Percentiles rank a stretch among this genome's conserved stretches.
These are phyloP conservation scores for Berberis vulgaris DNA, from an alignment of 164 flowering plant species.

Conservation along the genomic window DNA sequence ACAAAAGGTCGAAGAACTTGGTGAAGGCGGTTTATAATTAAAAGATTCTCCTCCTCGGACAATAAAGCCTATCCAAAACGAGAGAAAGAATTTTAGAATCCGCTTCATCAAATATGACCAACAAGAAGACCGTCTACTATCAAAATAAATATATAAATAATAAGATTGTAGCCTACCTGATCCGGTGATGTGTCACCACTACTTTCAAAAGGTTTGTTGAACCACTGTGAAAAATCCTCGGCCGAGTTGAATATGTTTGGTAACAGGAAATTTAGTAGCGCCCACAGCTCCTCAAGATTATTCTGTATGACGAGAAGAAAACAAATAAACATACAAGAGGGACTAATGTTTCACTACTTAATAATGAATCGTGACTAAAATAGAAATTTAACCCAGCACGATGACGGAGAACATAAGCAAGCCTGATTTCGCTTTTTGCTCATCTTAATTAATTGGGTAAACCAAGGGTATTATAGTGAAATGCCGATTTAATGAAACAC, in stretches of 20 bases:
- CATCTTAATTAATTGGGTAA: no score
- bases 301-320: conserved; percentile 37
- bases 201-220: conserved; percentile 97
- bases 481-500: no score
- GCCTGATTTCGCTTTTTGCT: no score
- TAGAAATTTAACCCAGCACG: no score
- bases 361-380: no score
- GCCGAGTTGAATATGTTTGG: conserved; percentile 97
- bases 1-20: conserved; percentile 99
- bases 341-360: background rate
- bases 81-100: background rate
- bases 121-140: background rate
- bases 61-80: conserved; percentile 56
- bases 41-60: conserved; percentile 95
- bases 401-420: no score
- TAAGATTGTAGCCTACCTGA: conserved; percentile 43
- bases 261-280: conserved; percentile 89
- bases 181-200: conserved; percentile 82
- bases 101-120: background rate
- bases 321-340: background rate
- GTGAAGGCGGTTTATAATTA: conserved; percentile 97
- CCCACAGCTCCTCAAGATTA: conserved; percentile 98
- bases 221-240: conserved; percentile 99
- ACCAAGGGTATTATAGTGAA: no score
- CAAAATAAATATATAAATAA: background rate